Evolutionary conservation across 78 protist genomes (phyloP).

Genomic region (Pelomyxa schiedti): DNA sequence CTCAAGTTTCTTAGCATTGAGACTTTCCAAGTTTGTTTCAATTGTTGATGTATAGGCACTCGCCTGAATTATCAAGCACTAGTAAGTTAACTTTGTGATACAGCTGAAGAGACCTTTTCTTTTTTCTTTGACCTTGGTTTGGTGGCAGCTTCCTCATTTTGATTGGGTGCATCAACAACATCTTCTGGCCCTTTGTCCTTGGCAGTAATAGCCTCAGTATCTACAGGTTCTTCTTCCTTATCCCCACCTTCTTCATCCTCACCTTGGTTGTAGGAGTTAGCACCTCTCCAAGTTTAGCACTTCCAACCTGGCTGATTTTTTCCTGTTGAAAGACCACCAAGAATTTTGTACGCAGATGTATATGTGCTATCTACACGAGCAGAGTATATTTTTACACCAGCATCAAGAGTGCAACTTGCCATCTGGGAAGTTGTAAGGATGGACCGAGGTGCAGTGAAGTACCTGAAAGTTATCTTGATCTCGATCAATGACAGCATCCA

Average conservation of each 20-base stretch:
- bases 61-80: too few relatives aligned
- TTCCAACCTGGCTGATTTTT: not conserved
- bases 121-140: not conserved
- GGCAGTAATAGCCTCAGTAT: conserved; percentile 3
- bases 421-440: conserved; percentile 65
- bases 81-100: too few relatives aligned
- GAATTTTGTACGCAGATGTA: conserved; percentile 50
- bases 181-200: conserved; percentile 9
- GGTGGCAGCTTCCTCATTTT: conserved; percentile 14
- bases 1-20: conserved; percentile 34
- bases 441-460: conserved; percentile 1
- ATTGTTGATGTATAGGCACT: conserved; percentile 21
- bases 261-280: not conserved
- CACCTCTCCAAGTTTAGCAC: not conserved
- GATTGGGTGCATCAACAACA: conserved; percentile 15
- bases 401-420: conserved; percentile 86
- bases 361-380: conserved; percentile 85
- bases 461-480: conserved; percentile 10
- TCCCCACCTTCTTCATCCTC: not conserved
- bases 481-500: conserved; percentile 45
- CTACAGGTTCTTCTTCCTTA: not conserved
- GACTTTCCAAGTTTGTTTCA: conserved; percentile 29
- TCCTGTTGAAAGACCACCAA: conserved; percentile 61
- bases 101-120: too few relatives aligned
- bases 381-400: conserved; percentile 79